Evolutionary conservation across 441 rosid genomes (phyloP), one percentile per base, ranked within the genome.

Genomic region (Kokia cookei): DNA sequence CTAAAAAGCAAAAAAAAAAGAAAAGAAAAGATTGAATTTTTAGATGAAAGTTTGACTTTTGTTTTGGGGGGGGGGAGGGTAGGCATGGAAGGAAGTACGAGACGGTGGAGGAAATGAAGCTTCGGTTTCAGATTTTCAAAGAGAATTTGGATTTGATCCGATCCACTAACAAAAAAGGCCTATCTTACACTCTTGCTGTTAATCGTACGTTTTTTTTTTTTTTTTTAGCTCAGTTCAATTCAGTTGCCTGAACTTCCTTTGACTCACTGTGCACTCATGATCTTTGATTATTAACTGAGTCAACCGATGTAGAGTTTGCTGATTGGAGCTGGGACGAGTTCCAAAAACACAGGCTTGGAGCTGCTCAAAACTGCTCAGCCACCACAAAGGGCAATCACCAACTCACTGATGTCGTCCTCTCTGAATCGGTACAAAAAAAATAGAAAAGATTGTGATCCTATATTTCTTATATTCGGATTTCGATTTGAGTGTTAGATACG

Each of bases 311-410:
- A 94, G 99, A 90, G 6, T 95, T 87, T 84, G 88, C 96, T 86
- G 98, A 95, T 77, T 85, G 83, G 96, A 89, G 87, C 47, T 93
- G 97, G 99, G 84, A 89, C 82, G 99, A 93, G 86, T 95, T 95
- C 83, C 83, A 84, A 72, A 90, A 76, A 82, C 89, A 82, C 71
- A 88, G 88, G 83, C 77, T 93, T 83, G 99, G 98, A 76, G 96
- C 94, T 81, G 90, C 99, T 51, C 99, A 93, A 61, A 93, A 90
- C 83, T 95, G 97, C 86, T 91, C 98, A 65, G 99, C 99, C 51
- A 95, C 99, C 27, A 19, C 61, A 40, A 87, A 83, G 76, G 98
- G 98, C 69, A 93, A 75, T 73, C 93, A 93, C 91, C 88, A 82
- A 83, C 89, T 95, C 74, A 87, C 91, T 9, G 78, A 80, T 71